A percentile compares a stretch with the other conserved stretches of the same genome.
phyloP scores from a whole-genome alignment of 75 land plant genomes.

The Selaginella moellendorffii region DNA sequence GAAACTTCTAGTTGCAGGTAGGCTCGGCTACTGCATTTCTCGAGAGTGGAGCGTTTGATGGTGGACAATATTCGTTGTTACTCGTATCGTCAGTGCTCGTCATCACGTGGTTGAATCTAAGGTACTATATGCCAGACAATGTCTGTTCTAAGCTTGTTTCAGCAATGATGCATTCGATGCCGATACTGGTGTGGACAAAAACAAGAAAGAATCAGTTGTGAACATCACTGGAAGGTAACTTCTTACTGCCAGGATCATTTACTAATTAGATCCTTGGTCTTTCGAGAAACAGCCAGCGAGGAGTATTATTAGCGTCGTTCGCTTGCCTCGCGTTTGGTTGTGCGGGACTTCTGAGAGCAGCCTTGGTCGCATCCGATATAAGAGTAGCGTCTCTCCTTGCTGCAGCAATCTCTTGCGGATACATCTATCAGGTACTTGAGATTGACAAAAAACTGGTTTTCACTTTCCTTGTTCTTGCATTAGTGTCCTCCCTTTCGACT shows the following conservation, averaged over 20 bases:
- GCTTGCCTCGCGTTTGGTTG: constrained; percentile 48
- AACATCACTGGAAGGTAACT: constrained; percentile 87
- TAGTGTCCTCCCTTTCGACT: constrained; percentile 96
- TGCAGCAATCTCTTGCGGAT: constrained; percentile 66
- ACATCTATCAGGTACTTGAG: constrained; percentile 87
- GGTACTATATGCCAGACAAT: no score
- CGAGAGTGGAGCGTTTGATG: constrained; percentile 38
- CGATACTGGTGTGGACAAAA: constrained; percentile 84
- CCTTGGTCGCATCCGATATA: constrained; percentile 39
- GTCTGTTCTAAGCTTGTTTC: constrained; percentile 6
- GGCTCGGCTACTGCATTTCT: constrained; percentile 71
- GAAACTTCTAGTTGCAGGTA: constrained; percentile 34
- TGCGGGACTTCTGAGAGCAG: constrained; percentile 40
- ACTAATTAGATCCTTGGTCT: no score
- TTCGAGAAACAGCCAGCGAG: constrained; percentile 41
- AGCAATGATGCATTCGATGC: constrained; percentile 98
- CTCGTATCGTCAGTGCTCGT: constrained; percentile 61
- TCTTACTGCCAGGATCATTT: no score
- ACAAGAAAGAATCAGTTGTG: constrained; percentile 93
- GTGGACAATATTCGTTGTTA: constrained; percentile 40
- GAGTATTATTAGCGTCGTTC: constrained; percentile 43
- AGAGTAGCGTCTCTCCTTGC: constrained; percentile 38
- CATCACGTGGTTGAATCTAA: constrained; percentile 85
- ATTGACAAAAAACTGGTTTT: no score
- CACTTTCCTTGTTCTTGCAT: constrained; percentile 5